phyloP scores from a whole-genome alignment of 192 early-diverging fungal genomes.

The Endogone sp. region DNA sequence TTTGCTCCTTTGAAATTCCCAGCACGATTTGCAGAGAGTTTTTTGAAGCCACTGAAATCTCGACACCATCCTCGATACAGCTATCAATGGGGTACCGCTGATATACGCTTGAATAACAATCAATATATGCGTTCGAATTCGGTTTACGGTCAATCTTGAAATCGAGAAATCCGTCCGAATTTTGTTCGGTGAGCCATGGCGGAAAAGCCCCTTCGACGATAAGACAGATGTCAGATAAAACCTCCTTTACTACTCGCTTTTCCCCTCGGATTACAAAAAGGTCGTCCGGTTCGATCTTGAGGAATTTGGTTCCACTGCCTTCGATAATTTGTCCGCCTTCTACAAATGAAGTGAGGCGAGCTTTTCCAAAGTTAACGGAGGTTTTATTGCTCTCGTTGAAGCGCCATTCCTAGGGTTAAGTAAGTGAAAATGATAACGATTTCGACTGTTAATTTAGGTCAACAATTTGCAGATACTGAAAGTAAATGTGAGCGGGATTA shows the following conservation, averaged over 20 bases:
- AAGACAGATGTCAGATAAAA: slow-evolving; percentile 4
- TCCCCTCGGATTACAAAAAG: slow-evolving; percentile 12
- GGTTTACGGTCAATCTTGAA: not conserved
- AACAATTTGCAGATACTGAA: not conserved
- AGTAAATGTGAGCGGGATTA: not conserved
- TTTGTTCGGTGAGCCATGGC: not conserved
- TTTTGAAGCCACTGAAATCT: not conserved
- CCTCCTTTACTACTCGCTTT: slow-evolving; percentile 10
- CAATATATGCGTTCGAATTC: not conserved
- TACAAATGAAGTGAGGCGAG: not conserved
- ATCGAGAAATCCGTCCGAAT: not conserved
- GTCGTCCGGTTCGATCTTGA: not conserved
- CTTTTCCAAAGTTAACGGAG: not conserved
- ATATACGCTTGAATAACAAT: not conserved
- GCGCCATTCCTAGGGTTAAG: not conserved
- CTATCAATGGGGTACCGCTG: not conserved
- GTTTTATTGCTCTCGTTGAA: not conserved
- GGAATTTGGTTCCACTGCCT: slow-evolving; percentile 12
- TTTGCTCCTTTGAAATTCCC: not conserved
- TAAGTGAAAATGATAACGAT: not conserved
- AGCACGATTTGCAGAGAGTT: not conserved
- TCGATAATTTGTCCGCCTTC: not conserved
- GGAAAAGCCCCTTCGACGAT: not conserved
- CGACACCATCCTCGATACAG: not conserved
- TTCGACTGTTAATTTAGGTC: too few relatives aligned